These are phyloP conservation scores for Mrakia hoshinonis DNA, from an alignment of 768 basidiomycete species.

Conservation along the genomic window DNA sequence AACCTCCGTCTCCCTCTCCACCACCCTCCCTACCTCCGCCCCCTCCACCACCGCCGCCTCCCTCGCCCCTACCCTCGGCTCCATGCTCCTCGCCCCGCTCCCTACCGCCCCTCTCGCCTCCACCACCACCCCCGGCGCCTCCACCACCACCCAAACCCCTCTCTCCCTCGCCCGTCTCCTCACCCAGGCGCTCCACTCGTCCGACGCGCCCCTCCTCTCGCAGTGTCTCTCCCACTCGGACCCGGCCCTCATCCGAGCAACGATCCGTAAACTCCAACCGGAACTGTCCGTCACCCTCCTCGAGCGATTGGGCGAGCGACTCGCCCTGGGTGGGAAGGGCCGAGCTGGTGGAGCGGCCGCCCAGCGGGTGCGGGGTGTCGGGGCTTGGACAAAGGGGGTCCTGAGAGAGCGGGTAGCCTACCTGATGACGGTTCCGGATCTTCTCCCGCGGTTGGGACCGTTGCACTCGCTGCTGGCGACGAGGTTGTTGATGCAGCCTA, in stretches of 20 bases:
- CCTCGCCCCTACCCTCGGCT: slow-evolving; percentile 18
- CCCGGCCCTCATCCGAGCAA: slow-evolving; percentile 69
- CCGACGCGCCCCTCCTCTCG: slow-evolving; percentile 77
- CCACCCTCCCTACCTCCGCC: slow-evolving; percentile 1
- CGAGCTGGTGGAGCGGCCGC: slow-evolving; percentile 52
- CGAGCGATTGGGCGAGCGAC: slow-evolving; percentile 63
- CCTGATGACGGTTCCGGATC: slow-evolving; percentile 93
- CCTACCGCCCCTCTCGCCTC: slow-evolving; percentile 8
- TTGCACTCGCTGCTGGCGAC: slow-evolving; percentile 72
- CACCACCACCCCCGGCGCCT: background rate
- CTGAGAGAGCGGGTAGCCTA: slow-evolving; percentile 79
- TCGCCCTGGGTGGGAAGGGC: slow-evolving; percentile 48
- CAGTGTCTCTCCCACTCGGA: slow-evolving; percentile 79
- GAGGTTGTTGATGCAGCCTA: slow-evolving; percentile 72
- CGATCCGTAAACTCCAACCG: slow-evolving; percentile 74
- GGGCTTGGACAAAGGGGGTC: slow-evolving; percentile 53
- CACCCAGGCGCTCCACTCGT: slow-evolving; percentile 91
- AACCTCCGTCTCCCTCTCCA: slow-evolving; percentile 14
- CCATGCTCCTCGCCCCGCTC: slow-evolving; percentile 14
- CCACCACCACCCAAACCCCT: slow-evolving; percentile 12
- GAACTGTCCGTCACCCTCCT: slow-evolving; percentile 78
- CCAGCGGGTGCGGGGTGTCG: slow-evolving; percentile 39
- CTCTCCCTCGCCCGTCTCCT: slow-evolving; percentile 79
- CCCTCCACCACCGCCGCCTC: background rate
- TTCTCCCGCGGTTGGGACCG: slow-evolving; percentile 75